Conservation (phyloP, 2,329 filamentous ascomycete genomes). For the Botrytis fragariae region DNA sequence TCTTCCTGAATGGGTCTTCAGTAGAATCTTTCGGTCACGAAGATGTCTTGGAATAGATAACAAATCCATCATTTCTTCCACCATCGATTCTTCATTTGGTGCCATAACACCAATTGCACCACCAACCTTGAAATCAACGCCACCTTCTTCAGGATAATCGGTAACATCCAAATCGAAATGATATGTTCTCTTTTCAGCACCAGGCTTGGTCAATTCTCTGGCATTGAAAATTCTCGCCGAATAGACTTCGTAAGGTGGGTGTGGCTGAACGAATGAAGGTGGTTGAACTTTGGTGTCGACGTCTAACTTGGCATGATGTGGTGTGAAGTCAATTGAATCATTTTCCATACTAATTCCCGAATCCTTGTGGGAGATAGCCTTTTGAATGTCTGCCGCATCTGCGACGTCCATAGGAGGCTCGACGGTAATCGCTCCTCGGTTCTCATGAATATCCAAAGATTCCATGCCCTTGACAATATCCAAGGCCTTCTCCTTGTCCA, state of each 20-base stretch:
- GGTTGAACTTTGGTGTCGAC: conserved; percentile 67
- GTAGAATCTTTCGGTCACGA: conserved; percentile 76
- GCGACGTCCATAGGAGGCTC: conserved; percentile 24
- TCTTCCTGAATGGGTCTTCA: conserved; percentile 76
- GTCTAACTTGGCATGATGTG: conserved; percentile 26
- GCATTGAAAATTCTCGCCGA: conserved; percentile 82
- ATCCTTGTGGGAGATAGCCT: conserved; percentile 45
- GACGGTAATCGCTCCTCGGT: conserved; percentile 6
- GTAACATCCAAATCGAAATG: conserved; percentile 98
- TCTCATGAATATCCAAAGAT: background rate
- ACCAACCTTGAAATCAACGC: conserved; percentile 91
- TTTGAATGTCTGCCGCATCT: conserved; percentile 3
- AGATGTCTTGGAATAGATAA: conserved; percentile 78
- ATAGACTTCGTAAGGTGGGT: conserved; percentile 89
- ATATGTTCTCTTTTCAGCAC: conserved; percentile 94
- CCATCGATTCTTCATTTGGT: conserved; percentile 72
- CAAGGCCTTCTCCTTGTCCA: conserved; percentile 44
- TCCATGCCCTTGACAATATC: background rate
- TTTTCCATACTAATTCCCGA: conserved; percentile 45
- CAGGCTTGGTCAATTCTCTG: conserved; percentile 80
- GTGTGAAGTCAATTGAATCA: conserved; percentile 38
- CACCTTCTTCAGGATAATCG: conserved; percentile 82
- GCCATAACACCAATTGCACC: conserved; percentile 93
- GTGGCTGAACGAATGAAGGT: conserved; percentile 87
- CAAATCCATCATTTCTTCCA: conserved; percentile 80